Base-by-base conservation (phyloP, 2,329 filamentous ascomycete genomes). In the Zymoseptoria pseudotritici region DNA sequence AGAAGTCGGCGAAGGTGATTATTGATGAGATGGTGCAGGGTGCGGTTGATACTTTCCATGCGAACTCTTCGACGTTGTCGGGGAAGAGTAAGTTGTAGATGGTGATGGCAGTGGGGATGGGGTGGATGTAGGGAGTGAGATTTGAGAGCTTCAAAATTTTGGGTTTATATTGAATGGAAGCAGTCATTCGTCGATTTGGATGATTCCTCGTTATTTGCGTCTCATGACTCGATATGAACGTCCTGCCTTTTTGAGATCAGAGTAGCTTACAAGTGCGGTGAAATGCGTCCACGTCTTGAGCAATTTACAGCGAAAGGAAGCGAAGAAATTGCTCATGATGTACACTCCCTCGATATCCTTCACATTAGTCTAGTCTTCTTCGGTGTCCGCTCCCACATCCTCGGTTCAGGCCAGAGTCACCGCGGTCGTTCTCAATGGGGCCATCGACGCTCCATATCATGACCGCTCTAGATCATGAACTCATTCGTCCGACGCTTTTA, bases 21-120 rank as follows among this genome's bases (percentile, higher is more conserved):
- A 88, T 99, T 49, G 94, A 99, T 72, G 94, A 99, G 80, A 88
- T 99, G 69, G 89, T 99, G 64, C 77, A 79, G 56, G 92, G 95
- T 72, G 94, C 92, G 1, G 72, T 72, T 2, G 61, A 71, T 26
- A 64, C 63, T 22, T 71, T 74, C 53, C 54, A 56, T 50, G 65
- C 65, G 58, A 70, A 66, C 56, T 69, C 65, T 55, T 63, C 64
- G 8, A 58, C 59, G 9, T 60, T 74, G 53, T 66, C 70, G 24
- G 63, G 66, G 54, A 73, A 71, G 71, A 73, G 70, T 64, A 74
- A 72, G 66, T 65, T 74, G 61, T 74, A 71, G 65, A 65, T 56
- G 36, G 13, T 2, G 10, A n/a, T 36, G 9, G 4, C n/a, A n/a
- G n/a, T n/a, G 8, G 17, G 13, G 11, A 7, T 6, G 17, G 17